phyloP scores from a whole-genome alignment of 306 rosid species.

The Pyrus pyrifolia region DNA sequence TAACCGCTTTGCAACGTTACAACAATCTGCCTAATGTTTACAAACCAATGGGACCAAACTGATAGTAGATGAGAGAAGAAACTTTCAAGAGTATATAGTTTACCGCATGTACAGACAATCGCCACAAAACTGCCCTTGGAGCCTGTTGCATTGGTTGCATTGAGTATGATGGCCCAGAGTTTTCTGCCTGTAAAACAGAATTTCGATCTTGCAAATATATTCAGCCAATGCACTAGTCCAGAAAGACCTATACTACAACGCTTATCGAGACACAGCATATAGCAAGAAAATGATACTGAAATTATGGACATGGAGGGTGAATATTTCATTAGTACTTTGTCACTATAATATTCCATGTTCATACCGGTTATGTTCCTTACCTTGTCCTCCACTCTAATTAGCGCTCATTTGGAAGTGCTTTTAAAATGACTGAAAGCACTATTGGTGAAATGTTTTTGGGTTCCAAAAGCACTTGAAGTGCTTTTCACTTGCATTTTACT shows the following conservation, averaged over 20 bases:
- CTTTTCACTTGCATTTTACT: no score
- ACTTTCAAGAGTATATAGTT: conserved; percentile 24
- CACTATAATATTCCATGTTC: background rate
- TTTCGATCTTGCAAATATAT: conserved; percentile 12
- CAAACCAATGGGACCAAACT: background rate
- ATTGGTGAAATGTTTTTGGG: no score
- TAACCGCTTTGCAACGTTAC: background rate
- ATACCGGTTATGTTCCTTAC: background rate
- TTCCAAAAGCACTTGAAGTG: no score
- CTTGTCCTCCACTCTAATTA: background rate
- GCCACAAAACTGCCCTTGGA: conserved; percentile 93
- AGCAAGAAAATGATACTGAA: background rate
- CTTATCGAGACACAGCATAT: background rate
- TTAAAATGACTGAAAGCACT: no score
- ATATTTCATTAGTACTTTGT: background rate
- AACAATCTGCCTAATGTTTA: background rate
- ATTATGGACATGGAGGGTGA: background rate
- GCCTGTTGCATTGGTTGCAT: conserved; percentile 61
- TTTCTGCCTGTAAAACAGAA: conserved; percentile 68
- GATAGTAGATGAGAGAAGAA: background rate
- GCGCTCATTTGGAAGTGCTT: no score
- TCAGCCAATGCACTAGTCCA: background rate
- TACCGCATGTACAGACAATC: conserved; percentile 98
- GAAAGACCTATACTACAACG: background rate
- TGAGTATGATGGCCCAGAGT: conserved; percentile 76